phyloP scores from a whole-genome alignment of 2,329 filamentous ascomycete species.

The Ophiostoma sp. region DNA sequence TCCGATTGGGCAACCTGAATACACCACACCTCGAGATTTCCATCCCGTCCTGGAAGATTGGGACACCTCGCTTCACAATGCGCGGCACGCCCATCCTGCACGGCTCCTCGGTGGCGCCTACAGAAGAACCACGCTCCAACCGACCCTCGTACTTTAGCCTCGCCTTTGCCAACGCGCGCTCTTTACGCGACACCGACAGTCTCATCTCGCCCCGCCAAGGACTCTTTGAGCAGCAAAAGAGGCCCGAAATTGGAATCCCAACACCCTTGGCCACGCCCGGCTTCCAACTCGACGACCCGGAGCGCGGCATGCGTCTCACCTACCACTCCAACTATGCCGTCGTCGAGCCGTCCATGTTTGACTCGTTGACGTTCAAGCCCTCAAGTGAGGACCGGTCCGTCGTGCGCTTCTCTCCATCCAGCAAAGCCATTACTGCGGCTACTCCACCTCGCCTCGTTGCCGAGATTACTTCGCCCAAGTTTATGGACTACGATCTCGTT shows the following conservation, averaged over 20 bases:
- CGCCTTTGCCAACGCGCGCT: slow-evolving; percentile 29
- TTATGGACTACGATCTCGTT: slow-evolving; percentile 92
- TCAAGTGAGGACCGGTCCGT: slow-evolving; percentile 71
- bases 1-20: slow-evolving; percentile 33
- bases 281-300: slow-evolving; percentile 32
- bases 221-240: slow-evolving; percentile 15
- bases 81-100: slow-evolving; percentile 71
- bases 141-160: slow-evolving; percentile 35
- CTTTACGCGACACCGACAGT: slow-evolving; percentile 36
- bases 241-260: neutral
- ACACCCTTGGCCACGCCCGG: slow-evolving; percentile 32
- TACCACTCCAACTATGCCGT: slow-evolving; percentile 47
- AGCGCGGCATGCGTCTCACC: neutral
- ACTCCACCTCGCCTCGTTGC: slow-evolving; percentile 87
- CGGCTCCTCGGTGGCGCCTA: slow-evolving; percentile 73
- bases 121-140: slow-evolving; percentile 65
- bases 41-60: slow-evolving; percentile 80
- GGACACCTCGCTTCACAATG: slow-evolving; percentile 72
- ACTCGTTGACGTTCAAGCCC: slow-evolving; percentile 72
- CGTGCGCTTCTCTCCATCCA: slow-evolving; percentile 70
- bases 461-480: slow-evolving; percentile 92
- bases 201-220: slow-evolving; percentile 20
- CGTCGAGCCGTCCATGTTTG: slow-evolving; percentile 74
- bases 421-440: slow-evolving; percentile 75
- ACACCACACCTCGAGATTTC: slow-evolving; percentile 58